Base-by-base conservation (phyloP, 805 yeast species). In the Maudiozyma bulderi region DNA sequence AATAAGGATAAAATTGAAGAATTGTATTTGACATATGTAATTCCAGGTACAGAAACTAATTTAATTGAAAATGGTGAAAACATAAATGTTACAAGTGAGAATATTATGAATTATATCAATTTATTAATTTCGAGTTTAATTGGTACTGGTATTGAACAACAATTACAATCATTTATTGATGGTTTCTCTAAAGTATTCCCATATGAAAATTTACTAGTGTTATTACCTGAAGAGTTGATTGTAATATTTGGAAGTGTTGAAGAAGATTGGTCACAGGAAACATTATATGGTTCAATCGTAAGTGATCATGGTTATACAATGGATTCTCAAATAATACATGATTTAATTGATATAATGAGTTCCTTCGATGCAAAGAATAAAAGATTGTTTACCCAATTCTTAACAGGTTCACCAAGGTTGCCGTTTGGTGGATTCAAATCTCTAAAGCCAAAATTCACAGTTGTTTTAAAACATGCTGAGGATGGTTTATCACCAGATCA, bases 341-440 rank as follows among this genome's bases (percentile, higher is more conserved):
- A 76, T 49, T 67, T 93, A 41, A 64, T 89, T n/a, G 72, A 73
- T 35, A 72, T 86, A 1, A 71, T 93, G 77, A 61, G 77, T 3
- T 69, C 70, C 6, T 83, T 89, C 52, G 60, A 66, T 32, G 55
- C 57, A 2, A 62, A 67, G 1, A 85, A 88, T 52, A 79, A 84
- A 52, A 73, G 97, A 37, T 67, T 73, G 34, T 91, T 91, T 59
- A 67, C 89, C 43, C 95, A 87, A 64, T 91, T 91, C 64, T 70
- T 90, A 52, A 91, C 98, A 0, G 98, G 98, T 0, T 81, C 96
- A 1, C 96, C 98, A 6, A 86, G 82, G 53, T 67, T 93, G 44
- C 99, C 99, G 0, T 77, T 88, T 59, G 98, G 98, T 1, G 98
- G 98, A 0, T 91, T 91, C 70, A 84, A 83, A 57, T 77, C 85